Base-by-base conservation (phyloP, 2,329 filamentous ascomycete species). In the Fusarium newnesense region DNA sequence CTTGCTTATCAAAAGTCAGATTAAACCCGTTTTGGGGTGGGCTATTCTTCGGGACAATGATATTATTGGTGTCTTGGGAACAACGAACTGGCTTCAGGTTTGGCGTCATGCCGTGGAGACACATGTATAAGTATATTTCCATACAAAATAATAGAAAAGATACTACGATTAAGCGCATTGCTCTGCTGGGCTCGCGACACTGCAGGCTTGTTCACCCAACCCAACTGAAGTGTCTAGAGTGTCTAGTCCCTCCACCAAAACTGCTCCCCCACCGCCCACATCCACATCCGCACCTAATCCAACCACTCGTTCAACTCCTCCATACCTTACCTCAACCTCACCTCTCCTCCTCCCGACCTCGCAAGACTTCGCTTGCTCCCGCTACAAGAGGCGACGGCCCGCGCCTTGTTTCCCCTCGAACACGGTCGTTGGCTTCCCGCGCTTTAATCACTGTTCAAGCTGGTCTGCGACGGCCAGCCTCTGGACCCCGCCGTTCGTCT, bases 261-360 rank as follows among this genome's bases (percentile, higher is more conserved):
- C 64, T 67, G 61, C 64, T 74, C 72, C 50, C 74, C 74, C 72
- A 75, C 75, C 74, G 68, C 75, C 70, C 75, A 76, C 74, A 67
- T 75, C 75, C 71, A 72, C 71, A 65, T 76, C 73, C 69, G 69
- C 71, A 50, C 44, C 43, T 52, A 60, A 60, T 50, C 57, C 57
- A 52, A 58, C 56, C 57, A 70, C 70, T 75, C 65, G 37, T 70
- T 64, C 68, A 69, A 74, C 73, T 73, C 71, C 63, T 72, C 61
- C 74, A 74, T 72, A 74, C 60, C 64, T 73, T 39, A 62, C 57
- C 58, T 64, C 53, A 37, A 65, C 60, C 60, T 63, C 44, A 32
- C 56, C 44, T 66, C 65, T 67, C 52, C 57, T 69, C 28, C 40
- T 24, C 69, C 60, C 72, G 72, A 63, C 66, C 62, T 75, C 65